phyloP scores from a whole-genome alignment of 805 yeast genomes.

The Torulaspora quercuum region DNA sequence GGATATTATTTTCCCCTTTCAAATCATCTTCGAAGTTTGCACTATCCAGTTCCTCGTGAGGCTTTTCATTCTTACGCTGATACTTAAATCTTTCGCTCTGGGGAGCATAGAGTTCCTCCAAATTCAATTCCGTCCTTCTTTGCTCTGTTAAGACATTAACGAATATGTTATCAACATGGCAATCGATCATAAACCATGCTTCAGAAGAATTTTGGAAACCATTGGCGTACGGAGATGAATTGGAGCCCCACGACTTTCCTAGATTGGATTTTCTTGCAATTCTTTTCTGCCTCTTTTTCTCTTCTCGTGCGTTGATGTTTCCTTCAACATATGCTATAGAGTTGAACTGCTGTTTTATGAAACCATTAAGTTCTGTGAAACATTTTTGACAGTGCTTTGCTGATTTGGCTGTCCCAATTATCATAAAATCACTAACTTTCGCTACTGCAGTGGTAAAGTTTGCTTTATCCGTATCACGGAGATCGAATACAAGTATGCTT shows the following conservation, averaged over 20 bases:
- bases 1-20: conserved; percentile 25
- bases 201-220: conserved; percentile 45
- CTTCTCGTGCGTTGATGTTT: conserved; percentile 53
- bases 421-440: conserved; percentile 46
- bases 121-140: conserved; percentile 62
- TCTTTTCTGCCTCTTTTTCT: conserved; percentile 50
- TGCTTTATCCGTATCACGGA: conserved; percentile 43
- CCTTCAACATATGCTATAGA: conserved; percentile 66
- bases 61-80: conserved; percentile 2
- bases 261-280: conserved; percentile 53
- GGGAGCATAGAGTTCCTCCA: conserved; percentile 65
- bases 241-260: conserved; percentile 49
- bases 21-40: conserved; percentile 1
- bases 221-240: conserved; percentile 36
- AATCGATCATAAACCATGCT: conserved; percentile 81
- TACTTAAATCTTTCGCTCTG: conserved; percentile 38
- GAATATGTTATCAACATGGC: conserved; percentile 56
- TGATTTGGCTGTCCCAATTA: conserved; percentile 74
- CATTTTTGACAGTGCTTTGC: conserved; percentile 73
- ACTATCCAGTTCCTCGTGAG: background rate
- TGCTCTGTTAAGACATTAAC: conserved; percentile 72
- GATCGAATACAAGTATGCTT: conserved; percentile 62
- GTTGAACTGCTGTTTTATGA: conserved; percentile 51
- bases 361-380: conserved; percentile 52
- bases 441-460: conserved; percentile 39